Base-by-base conservation (phyloP, 73 alveolate genomes). In the Paramecium primaurelia region DNA sequence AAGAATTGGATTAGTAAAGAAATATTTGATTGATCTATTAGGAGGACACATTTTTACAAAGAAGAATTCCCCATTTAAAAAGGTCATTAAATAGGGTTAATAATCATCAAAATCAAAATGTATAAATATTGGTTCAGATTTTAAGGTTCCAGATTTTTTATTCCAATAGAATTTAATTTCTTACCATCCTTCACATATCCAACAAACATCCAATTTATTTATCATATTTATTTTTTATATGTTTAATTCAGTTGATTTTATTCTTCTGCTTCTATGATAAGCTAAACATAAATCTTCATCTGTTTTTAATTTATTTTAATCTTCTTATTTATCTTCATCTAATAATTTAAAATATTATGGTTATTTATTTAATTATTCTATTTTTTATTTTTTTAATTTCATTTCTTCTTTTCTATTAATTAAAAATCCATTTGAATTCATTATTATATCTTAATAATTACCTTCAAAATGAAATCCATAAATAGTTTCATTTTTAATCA, bases 391-490 rank as follows among this genome's bases (percentile, higher is more conserved):
- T 20, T 75, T 75, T 25, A 36, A 9, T 36, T 25, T 30, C 1
- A 30, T 7, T 36, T 38, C 38, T 11, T 75, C 88, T 12, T 20
- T 42, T 36, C 88, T 42, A 36, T 75, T 36, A 11, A 75, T 42
- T 34, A 75, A 16, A 42, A 75, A 75, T 3, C 88, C 88, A 36
- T 42, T 75, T 16, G 88, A 40, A 38, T 75, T 75, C 8, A 64
- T 9, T 12, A 75, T 42, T 36, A 38, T 75, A 22, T 75, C 58
- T 3, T 75, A 30, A 38, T 42, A 36, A 75, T 75, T 36, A 8
- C 88, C 88, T 75, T 75, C 88, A 10, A 75, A 38, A 75, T 75
- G 88, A 38, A 75, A 75, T 22, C 88, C 88, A 18, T 75, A 75
- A 10, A 75, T 36, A 11, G 60, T 75, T 75, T 75, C 68, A 42